Percentiles rank a stretch among this genome's conserved stretches.
These are phyloP conservation scores for Alternaria sp. DNA, from an alignment of 2,329 filamentous ascomycete genomes.

Conservation along the genomic window DNA sequence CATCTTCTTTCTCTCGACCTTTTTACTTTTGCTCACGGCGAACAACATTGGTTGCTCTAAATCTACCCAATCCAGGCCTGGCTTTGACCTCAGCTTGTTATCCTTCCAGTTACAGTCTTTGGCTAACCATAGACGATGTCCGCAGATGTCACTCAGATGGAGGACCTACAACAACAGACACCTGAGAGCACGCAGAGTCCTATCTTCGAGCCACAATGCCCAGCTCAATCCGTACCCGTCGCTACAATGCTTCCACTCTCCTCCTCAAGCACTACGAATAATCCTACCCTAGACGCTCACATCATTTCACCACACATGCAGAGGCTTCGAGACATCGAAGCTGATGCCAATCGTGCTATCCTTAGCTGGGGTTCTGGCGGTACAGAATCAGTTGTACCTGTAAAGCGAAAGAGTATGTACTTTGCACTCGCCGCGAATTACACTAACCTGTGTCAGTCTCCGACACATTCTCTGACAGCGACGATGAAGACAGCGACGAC, in stretches of 20 bases:
- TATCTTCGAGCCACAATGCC: conserved; percentile 4
- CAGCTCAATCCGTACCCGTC: neutral
- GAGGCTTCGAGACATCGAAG: conserved; percentile 1
- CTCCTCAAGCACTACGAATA: neutral
- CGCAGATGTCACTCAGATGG: neutral
- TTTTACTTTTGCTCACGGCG: neutral
- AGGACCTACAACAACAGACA: neutral
- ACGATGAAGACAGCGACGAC: neutral
- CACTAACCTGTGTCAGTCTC: neutral
- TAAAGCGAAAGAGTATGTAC: conserved; percentile 13
- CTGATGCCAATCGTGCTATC: neutral
- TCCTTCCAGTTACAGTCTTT: neutral
- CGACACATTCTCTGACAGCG: neutral
- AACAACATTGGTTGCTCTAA: neutral
- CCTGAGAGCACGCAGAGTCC: neutral
- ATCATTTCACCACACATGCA: neutral
- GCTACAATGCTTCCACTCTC: neutral
- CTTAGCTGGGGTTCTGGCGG: neutral
- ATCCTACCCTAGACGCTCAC: neutral
- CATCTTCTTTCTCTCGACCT: neutral
- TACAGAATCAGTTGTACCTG: neutral
- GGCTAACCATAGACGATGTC: neutral
- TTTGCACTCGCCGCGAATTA: accelerated
- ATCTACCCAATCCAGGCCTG: neutral
- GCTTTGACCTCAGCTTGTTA: neutral